Base-by-base conservation (phyloP, 441 rosid genomes). In the Populus hybrid region DNA sequence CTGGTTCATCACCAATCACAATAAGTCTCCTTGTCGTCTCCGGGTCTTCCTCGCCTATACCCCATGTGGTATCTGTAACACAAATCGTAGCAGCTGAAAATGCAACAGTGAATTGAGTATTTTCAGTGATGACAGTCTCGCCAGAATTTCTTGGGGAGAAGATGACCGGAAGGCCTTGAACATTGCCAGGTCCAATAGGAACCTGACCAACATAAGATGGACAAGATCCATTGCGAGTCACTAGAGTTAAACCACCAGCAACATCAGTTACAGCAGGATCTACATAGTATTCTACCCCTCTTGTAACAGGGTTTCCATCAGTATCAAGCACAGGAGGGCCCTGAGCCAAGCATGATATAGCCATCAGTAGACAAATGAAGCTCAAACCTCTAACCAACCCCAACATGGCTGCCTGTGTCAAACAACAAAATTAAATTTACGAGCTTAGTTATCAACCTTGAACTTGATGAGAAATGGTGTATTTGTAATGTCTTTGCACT, bases 41-140 rank as follows among this genome's bases (percentile, higher is more conserved):
- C 12, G 73, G n/a, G 21, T 70, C 73, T 23, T 70, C 57, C 73
- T 70, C 73, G 0, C 73, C 73, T 9, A 70, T 14, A 24, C 36
- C 28, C 69, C 69, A 67, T 11, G 69, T 14, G 6, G 69, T 67
- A 12, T 24, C 4, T 67, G 7, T 1, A 28, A 28, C 69, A 28
- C 69, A 67, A 11, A 2, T 67, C 0, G 69, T 8, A 12, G 35
- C 14, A 0, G 69, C 69, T 24, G 69, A 67, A 14, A 67, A 23
- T 12, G 69, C 28, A 28, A 5, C n/a, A 28, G 69, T 67, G 69
- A 28, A 7, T 12, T 35, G 26, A 18, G 26, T 36, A 20, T 10
- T n/a, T 9, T 69, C 72, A 20, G 50, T 34, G 46, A 69, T 69
- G 23, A 69, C 4, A 6, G 16, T 69, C 26, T 69, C 72, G 4